phyloP scores from a whole-genome alignment of 805 yeast species.

The Blastobotrys mokoenaii region DNA sequence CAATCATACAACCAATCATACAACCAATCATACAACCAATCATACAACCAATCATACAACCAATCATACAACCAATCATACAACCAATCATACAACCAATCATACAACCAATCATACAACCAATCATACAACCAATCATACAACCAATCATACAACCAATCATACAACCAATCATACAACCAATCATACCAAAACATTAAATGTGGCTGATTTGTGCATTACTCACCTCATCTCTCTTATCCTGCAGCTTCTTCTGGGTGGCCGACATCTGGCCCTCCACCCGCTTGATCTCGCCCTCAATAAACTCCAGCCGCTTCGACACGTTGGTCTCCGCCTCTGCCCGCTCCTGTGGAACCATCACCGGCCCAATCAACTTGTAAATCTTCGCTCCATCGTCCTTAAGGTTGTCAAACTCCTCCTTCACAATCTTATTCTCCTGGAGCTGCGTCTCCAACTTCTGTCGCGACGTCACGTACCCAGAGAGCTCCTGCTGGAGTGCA shows the following conservation, averaged over 20 bases:
- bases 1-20: too few relatives aligned
- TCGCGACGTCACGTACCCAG: constrained; percentile 57
- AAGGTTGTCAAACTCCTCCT: constrained; percentile 62
- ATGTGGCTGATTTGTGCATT: neutral
- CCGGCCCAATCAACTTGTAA: constrained; percentile 87
- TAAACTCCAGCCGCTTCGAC: constrained; percentile 82
- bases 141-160: too few relatives aligned
- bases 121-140: too few relatives aligned
- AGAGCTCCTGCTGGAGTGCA: constrained; percentile 23
- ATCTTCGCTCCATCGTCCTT: constrained; percentile 67
- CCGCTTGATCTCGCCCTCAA: constrained; percentile 65
- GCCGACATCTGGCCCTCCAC: constrained; percentile 54
- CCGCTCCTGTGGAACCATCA: constrained; percentile 80
- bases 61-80: too few relatives aligned
- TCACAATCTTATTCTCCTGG: constrained; percentile 88
- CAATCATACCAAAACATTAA: too few relatives aligned
- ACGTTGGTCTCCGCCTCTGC: constrained; percentile 79
- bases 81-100: too few relatives aligned
- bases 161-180: too few relatives aligned
- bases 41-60: too few relatives aligned
- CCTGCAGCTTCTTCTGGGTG: constrained; percentile 48
- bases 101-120: too few relatives aligned
- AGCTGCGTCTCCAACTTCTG: constrained; percentile 87
- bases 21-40: too few relatives aligned
- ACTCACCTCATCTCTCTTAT: constrained; percentile 43